Conservation (phyloP, 2,329 filamentous ascomycete genomes). For the Pseudogymnoascus sp. region DNA sequence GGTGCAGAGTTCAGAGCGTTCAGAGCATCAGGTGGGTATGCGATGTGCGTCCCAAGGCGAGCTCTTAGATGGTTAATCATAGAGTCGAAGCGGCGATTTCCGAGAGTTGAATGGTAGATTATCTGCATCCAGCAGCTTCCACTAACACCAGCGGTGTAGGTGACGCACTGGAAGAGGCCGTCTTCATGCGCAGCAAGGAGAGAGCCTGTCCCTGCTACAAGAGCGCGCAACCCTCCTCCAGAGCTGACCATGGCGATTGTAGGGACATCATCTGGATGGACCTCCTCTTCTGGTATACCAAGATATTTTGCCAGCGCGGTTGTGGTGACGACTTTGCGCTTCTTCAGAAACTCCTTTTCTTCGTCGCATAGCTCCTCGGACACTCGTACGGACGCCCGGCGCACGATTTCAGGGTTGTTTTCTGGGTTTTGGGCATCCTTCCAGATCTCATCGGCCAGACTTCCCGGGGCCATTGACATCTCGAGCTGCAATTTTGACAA, state of each 20-base stretch:
- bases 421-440: constrained; percentile 75
- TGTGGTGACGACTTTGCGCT: constrained; percentile 59
- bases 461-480: constrained; percentile 78
- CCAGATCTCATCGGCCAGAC: constrained; percentile 90
- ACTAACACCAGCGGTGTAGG: constrained; percentile 91
- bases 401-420: constrained; percentile 78
- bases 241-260: constrained; percentile 91
- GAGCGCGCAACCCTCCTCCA: constrained; percentile 78
- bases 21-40: constrained; percentile 80
- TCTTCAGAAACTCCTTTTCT: constrained; percentile 65
- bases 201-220: constrained; percentile 85
- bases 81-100: constrained; percentile 55
- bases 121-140: constrained; percentile 94
- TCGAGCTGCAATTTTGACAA: constrained; percentile 79
- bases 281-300: constrained; percentile 63
- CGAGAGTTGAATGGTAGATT: constrained; percentile 75
- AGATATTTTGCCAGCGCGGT: constrained; percentile 77
- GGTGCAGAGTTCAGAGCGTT: constrained; percentile 76
- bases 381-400: constrained; percentile 72
- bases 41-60: constrained; percentile 79
- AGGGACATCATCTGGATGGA: constrained; percentile 90
- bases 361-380: constrained; percentile 74
- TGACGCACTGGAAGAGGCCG: constrained; percentile 86
- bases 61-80: constrained; percentile 81
- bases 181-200: constrained; percentile 76